phyloP scores from a whole-genome alignment of 306 rosid species.

The Lupinus albus region DNA sequence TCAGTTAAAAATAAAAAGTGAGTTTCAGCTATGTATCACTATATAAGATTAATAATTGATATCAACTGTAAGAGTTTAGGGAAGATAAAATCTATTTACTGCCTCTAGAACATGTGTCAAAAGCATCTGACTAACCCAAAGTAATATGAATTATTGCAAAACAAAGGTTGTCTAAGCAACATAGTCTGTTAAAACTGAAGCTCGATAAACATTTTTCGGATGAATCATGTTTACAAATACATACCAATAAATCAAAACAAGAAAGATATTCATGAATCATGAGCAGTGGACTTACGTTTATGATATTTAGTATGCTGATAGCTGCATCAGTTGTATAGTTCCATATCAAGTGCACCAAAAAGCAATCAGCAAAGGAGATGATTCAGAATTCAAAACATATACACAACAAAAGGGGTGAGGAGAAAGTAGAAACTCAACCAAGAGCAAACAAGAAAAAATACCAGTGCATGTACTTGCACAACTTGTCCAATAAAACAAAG shows the following conservation, averaged over 20 bases:
- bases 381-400: constrained; percentile 20
- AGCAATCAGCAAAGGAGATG: constrained; percentile 35
- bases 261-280: constrained; percentile 35
- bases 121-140: constrained; percentile 10
- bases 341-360: constrained; percentile 54
- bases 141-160: constrained; percentile 18
- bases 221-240: constrained; percentile 20
- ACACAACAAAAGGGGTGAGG: constrained; percentile 14
- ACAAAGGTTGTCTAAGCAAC: constrained; percentile 1
- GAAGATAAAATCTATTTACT: constrained; percentile 19
- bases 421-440: constrained; percentile 14
- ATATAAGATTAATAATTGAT: constrained; percentile 4
- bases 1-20: background rate
- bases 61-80: background rate
- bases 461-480: background rate
- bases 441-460: background rate
- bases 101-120: constrained; percentile 1
- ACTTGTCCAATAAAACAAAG: constrained; percentile 19
- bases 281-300: constrained; percentile 79
- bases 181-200: constrained; percentile 34
- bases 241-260: constrained; percentile 22
- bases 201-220: constrained; percentile 16
- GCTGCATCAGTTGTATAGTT: constrained; percentile 64
- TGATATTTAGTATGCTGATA: constrained; percentile 99
- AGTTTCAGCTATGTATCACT: constrained; percentile 5